These are phyloP conservation scores for Helotiales sp. DNA, from an alignment of 2,329 filamentous ascomycete species.

Conservation along the genomic window DNA sequence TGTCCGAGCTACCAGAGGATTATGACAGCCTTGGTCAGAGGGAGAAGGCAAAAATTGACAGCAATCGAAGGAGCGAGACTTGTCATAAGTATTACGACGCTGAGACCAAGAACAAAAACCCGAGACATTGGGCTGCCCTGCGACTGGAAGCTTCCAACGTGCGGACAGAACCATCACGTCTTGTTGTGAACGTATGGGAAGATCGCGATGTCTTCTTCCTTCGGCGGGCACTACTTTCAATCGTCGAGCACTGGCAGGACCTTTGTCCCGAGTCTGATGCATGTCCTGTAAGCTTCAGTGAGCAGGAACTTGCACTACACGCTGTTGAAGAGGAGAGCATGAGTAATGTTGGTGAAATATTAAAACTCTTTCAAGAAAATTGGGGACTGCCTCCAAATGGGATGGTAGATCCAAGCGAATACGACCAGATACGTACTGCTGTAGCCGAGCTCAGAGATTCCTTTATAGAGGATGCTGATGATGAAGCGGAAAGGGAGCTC, in stretches of 20 bases:
- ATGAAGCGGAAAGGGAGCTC: slow-evolving; percentile 8
- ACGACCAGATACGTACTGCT: slow-evolving; percentile 12
- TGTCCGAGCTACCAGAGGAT: slow-evolving; percentile 8
- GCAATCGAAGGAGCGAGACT: slow-evolving; percentile 3
- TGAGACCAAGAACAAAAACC: slow-evolving; percentile 10
- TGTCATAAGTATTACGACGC: slow-evolving; percentile 4
- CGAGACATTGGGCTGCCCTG: slow-evolving; percentile 12
- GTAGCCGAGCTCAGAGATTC: slow-evolving; percentile 7
- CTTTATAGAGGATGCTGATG: slow-evolving; percentile 12
- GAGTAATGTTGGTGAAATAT: slow-evolving; percentile 7
- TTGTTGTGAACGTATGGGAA: slow-evolving; percentile 11
- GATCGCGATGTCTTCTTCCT: slow-evolving; percentile 12
- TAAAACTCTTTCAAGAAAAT: slow-evolving; percentile 14
- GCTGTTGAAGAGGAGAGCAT: slow-evolving; percentile 8
- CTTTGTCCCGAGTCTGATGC: slow-evolving; percentile 12
- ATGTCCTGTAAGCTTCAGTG: slow-evolving; percentile 17
- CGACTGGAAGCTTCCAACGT: slow-evolving; percentile 8
- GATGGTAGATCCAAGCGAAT: slow-evolving; percentile 5
- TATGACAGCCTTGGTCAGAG: slow-evolving; percentile 8
- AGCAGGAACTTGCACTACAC: slow-evolving; percentile 13
- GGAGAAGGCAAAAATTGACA: slow-evolving; percentile 5
- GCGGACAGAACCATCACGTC: slow-evolving; percentile 2
- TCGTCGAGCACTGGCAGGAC: slow-evolving; percentile 10
- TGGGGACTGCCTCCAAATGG: slow-evolving; percentile 10
- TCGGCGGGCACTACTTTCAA: slow-evolving; percentile 12